Evolutionary conservation across 257 asterid species (phyloP), one percentile per base, ranked within the genome.

Genomic region (Solanum gracilifrons): DNA sequence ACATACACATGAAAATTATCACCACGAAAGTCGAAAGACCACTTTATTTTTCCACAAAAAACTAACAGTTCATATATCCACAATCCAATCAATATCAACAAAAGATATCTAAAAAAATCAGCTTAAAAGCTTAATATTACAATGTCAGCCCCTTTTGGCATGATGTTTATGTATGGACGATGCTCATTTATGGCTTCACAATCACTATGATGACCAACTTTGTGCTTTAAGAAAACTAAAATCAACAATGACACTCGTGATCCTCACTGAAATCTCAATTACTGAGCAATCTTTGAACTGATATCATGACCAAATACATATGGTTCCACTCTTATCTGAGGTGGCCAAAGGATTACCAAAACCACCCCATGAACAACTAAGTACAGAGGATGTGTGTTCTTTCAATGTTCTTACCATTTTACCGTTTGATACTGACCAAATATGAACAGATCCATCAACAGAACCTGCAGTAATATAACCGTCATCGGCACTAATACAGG

Each of bases 401-500:
- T 93, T 97, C 62, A 95, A 87, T 37, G 96, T 95, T 89, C 96
- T 95, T 11, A 93, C 98, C 11, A 95, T 88, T 85, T 89, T 93
- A 18, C 92, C 90, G 68, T 90, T 93, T n/a, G 90, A 88, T 31
- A 94, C 93, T 0, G 98, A 97, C 98, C 99, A 97, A 37, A 94
- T 87, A 85, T 93, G 93, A 39, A 97, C 95, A 2, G 98, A 92
- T 77, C 99, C 99, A 92, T 95, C 98, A 3, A 82, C 93, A 35
- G 98, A 95, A 85, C 98, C 98, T 77, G 96, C 96, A 27, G 98
- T 94, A 13, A 95, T 97, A 86, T 94, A 93, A 84, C 94, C 90
- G 46, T 95, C 98, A 83, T 97, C 98, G 1, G 99, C 93, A 85
- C 98, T 95, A 25, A 95, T 89, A 86, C 98, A 95, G 3, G 98